Conservation (phyloP, 805 yeast genomes). For the Dipodascus albidus region DNA sequence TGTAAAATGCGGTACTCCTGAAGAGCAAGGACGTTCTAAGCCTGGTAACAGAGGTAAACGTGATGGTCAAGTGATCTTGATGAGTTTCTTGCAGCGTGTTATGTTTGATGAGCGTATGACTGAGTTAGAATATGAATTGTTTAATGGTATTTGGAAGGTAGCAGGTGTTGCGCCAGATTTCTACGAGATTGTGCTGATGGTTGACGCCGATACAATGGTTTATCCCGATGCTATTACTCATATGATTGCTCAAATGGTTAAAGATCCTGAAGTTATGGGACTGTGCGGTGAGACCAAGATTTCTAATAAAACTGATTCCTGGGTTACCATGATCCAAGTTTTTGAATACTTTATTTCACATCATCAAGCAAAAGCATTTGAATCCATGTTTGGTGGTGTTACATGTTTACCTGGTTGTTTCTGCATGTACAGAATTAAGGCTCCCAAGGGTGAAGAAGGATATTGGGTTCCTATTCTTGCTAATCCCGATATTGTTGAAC, state of each 20-base stretch:
- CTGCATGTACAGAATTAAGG: slow-evolving; percentile 82
- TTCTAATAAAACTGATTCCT: slow-evolving; percentile 67
- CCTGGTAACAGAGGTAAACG: slow-evolving; percentile 97
- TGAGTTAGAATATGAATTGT: slow-evolving; percentile 68
- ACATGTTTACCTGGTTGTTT: slow-evolving; percentile 96
- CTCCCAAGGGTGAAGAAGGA: slow-evolving; percentile 70
- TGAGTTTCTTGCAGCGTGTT: slow-evolving; percentile 81
- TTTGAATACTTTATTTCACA: slow-evolving; percentile 92
- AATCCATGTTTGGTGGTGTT: slow-evolving; percentile 86
- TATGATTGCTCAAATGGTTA: slow-evolving; percentile 80
- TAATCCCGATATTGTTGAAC: slow-evolving; percentile 86
- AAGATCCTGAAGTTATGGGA: slow-evolving; percentile 81
- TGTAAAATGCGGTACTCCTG: slow-evolving; percentile 83
- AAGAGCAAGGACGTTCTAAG: slow-evolving; percentile 55
- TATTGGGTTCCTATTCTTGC: slow-evolving; percentile 92
- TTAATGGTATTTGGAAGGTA: slow-evolving; percentile 63
- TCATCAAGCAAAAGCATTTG: slow-evolving; percentile 90
- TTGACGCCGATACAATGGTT: slow-evolving; percentile 88
- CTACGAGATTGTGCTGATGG: slow-evolving; percentile 80
- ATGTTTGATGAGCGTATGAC: slow-evolving; percentile 94
- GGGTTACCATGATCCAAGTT: slow-evolving; percentile 92
- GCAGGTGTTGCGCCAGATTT: slow-evolving; percentile 69
- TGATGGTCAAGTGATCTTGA: slow-evolving; percentile 83
- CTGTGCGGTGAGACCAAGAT: slow-evolving; percentile 93
- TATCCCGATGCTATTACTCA: slow-evolving; percentile 80